These are phyloP conservation scores for Pisolithus marmoratus DNA, from an alignment of 768 basidiomycete genomes.

Conservation along the genomic window DNA sequence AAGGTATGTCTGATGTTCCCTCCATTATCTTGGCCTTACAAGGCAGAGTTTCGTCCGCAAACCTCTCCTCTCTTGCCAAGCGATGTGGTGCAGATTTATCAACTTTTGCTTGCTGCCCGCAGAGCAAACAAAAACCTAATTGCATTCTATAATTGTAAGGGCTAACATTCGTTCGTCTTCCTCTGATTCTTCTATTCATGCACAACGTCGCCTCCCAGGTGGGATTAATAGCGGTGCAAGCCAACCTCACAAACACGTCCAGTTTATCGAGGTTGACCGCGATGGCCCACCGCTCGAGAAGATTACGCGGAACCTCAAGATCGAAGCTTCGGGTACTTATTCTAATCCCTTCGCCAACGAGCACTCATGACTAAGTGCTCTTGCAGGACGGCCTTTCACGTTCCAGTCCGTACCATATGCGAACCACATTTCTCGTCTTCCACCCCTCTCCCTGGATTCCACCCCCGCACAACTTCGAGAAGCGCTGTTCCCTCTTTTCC, in stretches of 20 bases:
- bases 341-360: conserved; percentile 8
- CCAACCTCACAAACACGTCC: conserved; percentile 88
- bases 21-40: background rate
- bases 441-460: conserved; percentile 14
- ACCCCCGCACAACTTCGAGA: conserved; percentile 42
- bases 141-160: conserved; percentile 87
- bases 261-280: conserved; percentile 64
- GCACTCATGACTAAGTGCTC: conserved; percentile 1
- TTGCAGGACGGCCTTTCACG: conserved; percentile 66
- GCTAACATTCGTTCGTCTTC: background rate
- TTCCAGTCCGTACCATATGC: conserved; percentile 68
- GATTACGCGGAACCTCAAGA: conserved; percentile 48
- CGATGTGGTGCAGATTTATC: conserved; percentile 74
- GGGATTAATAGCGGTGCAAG: conserved; percentile 80
- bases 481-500: conserved; percentile 53
- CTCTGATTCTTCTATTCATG: background rate
- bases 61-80: conserved; percentile 71
- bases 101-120: conserved; percentile 64
- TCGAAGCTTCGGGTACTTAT: conserved; percentile 54
- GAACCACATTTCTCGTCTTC: conserved; percentile 63
- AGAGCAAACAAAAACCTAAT: conserved; percentile 56
- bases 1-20: conserved; percentile 46
- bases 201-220: conserved; percentile 35
- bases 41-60: conserved; percentile 68
- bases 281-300: conserved; percentile 75